Percentiles rank a stretch among this genome's conserved stretches.
Evolutionary conservation across 2,329 filamentous ascomycete species (phyloP).

Genomic region (Hypoxylon sp.): DNA sequence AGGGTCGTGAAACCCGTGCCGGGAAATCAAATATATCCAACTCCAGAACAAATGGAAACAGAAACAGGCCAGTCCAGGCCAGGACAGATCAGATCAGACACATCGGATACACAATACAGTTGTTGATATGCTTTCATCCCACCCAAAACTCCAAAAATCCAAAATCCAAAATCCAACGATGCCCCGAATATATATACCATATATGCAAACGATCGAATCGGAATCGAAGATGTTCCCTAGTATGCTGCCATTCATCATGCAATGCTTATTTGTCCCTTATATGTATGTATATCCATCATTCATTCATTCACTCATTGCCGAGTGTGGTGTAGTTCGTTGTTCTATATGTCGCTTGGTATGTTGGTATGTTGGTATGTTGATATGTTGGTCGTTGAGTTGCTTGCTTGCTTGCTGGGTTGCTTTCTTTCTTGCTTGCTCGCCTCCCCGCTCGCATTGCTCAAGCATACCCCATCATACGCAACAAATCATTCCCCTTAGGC

Average conservation of each 20-base stretch:
- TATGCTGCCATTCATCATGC: not conserved
- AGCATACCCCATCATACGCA: constrained; percentile 65
- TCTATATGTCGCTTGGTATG: not conserved
- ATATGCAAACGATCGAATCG: constrained; percentile 3
- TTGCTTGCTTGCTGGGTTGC: not conserved
- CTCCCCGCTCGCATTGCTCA: constrained; percentile 12
- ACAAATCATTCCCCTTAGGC: constrained; percentile 80
- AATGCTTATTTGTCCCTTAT: not conserved
- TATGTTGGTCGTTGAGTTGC: not conserved
- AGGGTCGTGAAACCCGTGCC: constrained; percentile 16
- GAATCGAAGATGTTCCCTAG: not conserved
- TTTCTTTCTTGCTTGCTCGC: no score
- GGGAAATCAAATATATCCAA: constrained; percentile 8
- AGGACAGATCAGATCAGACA: constrained; percentile 3
- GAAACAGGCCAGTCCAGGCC: not conserved
- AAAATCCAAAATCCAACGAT: not conserved
- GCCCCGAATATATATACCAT: not conserved
- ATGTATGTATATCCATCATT: not conserved
- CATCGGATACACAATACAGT: constrained; percentile 19
- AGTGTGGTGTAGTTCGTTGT: not conserved
- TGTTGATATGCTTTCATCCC: not conserved
- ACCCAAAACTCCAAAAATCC: not conserved
- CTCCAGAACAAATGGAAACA: not conserved
- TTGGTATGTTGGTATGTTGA: not conserved
- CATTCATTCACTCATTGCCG: not conserved